These are phyloP conservation scores for Tulasnella sp. DNA, from an alignment of 768 basidiomycete species.

Conservation along the genomic window DNA sequence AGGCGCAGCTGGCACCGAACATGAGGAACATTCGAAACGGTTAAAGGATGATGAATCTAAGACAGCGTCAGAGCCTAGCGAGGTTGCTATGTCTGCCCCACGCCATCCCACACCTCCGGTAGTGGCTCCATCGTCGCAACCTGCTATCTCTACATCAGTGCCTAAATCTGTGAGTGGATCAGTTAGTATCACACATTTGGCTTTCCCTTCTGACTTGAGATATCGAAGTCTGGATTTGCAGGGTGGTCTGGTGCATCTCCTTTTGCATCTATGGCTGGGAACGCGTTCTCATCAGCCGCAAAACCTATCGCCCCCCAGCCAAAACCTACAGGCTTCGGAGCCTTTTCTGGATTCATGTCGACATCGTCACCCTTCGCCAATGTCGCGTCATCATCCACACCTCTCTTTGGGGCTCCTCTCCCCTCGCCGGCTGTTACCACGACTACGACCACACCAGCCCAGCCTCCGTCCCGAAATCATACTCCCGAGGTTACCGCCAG, in stretches of 20 bases:
- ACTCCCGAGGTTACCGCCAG: neutral
- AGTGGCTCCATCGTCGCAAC: neutral
- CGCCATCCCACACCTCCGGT: neutral
- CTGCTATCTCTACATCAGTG: neutral
- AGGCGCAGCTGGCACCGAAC: neutral
- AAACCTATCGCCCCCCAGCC: constrained; percentile 6
- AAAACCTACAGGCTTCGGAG: neutral
- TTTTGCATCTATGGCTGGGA: constrained; percentile 11
- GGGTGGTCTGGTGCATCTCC: constrained; percentile 11
- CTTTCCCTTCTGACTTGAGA: neutral
- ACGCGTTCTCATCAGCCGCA: neutral
- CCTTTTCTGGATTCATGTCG: constrained; percentile 11
- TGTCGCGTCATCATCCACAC: neutral
- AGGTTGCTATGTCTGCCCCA: neutral
- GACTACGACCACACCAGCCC: neutral
- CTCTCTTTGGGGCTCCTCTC: constrained; percentile 3
- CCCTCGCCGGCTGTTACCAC: no score
- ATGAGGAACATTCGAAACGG: constrained; percentile 9
- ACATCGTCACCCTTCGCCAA: constrained; percentile 7
- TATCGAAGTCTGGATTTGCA: constrained; percentile 14
- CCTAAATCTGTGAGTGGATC: constrained; percentile 2
- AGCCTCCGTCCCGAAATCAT: neutral
- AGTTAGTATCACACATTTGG: neutral
- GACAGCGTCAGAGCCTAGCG: neutral
- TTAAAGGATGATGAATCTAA: constrained; percentile 2